Percentiles rank a stretch among this genome's conserved stretches.
phyloP scores from a whole-genome alignment of 768 basidiomycete species.

The Pleurotus citrinopileatus region DNA sequence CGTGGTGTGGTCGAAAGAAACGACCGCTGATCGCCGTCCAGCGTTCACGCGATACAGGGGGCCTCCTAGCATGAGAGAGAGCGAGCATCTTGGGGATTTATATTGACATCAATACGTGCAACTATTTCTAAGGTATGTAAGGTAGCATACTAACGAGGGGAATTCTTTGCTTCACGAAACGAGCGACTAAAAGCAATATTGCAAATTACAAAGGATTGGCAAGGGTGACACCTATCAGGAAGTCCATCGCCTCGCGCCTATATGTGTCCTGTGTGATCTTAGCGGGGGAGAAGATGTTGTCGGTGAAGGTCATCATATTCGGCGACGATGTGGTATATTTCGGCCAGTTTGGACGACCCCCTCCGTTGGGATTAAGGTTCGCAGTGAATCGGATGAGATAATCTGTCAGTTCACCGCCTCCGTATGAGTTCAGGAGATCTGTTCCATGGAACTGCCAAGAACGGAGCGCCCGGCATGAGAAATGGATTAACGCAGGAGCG shows the following conservation, averaged over 20 bases:
- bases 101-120: no score
- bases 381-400: constrained; percentile 43
- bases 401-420: constrained; percentile 39
- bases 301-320: constrained; percentile 37
- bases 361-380: constrained; percentile 42
- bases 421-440: constrained; percentile 40
- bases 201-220: constrained; percentile 26
- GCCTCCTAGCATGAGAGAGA: no score
- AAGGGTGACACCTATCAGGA: constrained; percentile 29
- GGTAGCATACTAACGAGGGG: no score
- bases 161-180: no score
- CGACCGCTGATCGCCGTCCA: no score
- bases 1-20: no score
- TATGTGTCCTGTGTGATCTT: constrained; percentile 41
- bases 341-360: constrained; percentile 38
- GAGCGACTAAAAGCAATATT: no score
- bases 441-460: constrained; percentile 35
- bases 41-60: no score
- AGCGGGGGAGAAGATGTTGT: constrained; percentile 26
- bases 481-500: background rate
- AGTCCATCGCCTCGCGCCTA: constrained; percentile 34
- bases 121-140: no score
- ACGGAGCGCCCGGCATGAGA: background rate
- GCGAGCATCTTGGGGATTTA: no score
- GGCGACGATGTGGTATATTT: constrained; percentile 32